phyloP scores from a whole-genome alignment of 2,329 filamentous ascomycete genomes.

The Talaromyces sp. region DNA sequence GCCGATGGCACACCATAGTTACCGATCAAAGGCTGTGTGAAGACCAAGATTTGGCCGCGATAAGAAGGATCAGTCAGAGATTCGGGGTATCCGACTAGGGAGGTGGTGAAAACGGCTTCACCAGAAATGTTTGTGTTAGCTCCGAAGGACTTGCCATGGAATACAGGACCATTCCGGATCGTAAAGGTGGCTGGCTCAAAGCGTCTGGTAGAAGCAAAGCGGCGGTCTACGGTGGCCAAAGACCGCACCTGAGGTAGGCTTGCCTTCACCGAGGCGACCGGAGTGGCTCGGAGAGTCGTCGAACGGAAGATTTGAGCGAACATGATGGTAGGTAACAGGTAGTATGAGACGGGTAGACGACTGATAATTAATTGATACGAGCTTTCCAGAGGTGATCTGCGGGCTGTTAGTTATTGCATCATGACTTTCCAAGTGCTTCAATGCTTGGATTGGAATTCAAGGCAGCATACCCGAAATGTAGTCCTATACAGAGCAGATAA shows the following conservation, averaged over 20 bases:
- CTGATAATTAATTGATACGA: conserved; percentile 58
- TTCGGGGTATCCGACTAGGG: conserved; percentile 95
- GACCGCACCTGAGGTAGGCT: conserved; percentile 38
- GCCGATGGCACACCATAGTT: conserved; percentile 96
- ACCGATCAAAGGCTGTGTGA: conserved; percentile 95
- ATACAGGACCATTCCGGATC: conserved; percentile 92
- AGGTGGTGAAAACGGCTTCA: conserved; percentile 98
- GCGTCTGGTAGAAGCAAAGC: conserved; percentile 65
- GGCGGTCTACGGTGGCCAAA: conserved; percentile 62
- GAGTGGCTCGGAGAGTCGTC: conserved; percentile 44
- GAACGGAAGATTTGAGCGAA: conserved; percentile 52
- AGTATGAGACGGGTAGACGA: conserved; percentile 20
- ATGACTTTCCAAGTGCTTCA: neutral
- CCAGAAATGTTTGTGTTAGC: conserved; percentile 95
- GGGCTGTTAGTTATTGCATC: conserved; percentile 19
- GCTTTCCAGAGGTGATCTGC: conserved; percentile 64
- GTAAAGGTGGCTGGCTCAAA: conserved; percentile 86
- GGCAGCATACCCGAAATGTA: conserved; percentile 57
- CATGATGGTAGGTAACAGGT: conserved; percentile 40
- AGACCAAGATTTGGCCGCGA: conserved; percentile 85
- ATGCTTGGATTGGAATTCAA: neutral
- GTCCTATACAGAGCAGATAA: conserved; percentile 42
- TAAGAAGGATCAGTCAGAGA: conserved; percentile 67
- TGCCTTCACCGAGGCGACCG: conserved; percentile 38
- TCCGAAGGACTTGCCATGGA: conserved; percentile 93